Percentiles rank a stretch among this genome's conserved stretches.
phyloP scores from a whole-genome alignment of 1,284 basidiomycete species.

The Apiotrichum porosum region DNA sequence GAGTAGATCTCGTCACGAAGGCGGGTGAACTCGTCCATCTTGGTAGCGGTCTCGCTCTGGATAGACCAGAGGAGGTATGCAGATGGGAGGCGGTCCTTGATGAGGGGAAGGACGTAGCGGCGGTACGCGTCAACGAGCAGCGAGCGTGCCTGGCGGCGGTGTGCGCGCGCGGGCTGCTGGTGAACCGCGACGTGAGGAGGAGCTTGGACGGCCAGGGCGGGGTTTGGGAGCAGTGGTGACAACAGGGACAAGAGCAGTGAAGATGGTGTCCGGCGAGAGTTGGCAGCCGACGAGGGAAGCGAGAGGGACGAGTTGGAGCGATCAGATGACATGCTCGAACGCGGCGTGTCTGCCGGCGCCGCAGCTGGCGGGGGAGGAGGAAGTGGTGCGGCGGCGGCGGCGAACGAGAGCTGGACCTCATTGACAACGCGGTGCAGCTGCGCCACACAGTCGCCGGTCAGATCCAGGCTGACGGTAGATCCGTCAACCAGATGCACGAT shows the following conservation, averaged over 20 bases:
- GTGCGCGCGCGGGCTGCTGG: conserved; percentile 52
- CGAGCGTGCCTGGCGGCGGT: conserved; percentile 67
- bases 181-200: conserved; percentile 14
- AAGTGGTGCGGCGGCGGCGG: conserved; percentile 23
- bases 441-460: conserved; percentile 26
- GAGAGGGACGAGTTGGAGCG: conserved; percentile 13
- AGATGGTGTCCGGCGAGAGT: conserved; percentile 31
- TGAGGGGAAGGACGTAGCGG: conserved; percentile 57
- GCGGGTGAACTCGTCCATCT: conserved; percentile 32
- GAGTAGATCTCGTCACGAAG: conserved; percentile 30
- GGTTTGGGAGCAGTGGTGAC: conserved; percentile 37
- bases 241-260: conserved; percentile 42
- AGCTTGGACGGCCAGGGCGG: background rate
- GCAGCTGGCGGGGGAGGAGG: conserved; percentile 18
- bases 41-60: conserved; percentile 30
- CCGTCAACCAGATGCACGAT: conserved; percentile 46
- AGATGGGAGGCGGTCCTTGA: conserved; percentile 44
- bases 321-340: conserved; percentile 10
- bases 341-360: conserved; percentile 22
- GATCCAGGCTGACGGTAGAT: conserved; percentile 30
- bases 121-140: conserved; percentile 69
- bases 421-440: conserved; percentile 40
- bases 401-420: conserved; percentile 47
- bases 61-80: conserved; percentile 44
- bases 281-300: conserved; percentile 4